A percentile compares a stretch with the other conserved stretches of the same genome.
Evolutionary conservation across 352 stramenopile genomes (phyloP).

Genomic region (Phytopythium oedochilum): DNA sequence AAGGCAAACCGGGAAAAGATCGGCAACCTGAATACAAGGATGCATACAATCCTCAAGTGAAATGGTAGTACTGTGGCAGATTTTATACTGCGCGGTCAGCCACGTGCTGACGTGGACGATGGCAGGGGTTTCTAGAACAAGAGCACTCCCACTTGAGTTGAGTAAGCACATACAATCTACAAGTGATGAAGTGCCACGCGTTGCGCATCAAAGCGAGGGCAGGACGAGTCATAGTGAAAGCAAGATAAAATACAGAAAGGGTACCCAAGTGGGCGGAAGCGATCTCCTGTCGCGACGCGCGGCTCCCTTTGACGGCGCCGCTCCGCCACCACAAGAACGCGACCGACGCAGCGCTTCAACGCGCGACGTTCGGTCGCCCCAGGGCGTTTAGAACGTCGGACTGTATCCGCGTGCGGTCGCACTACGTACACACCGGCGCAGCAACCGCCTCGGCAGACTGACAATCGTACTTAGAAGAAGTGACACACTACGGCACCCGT

Average conservation of each 20-base stretch:
- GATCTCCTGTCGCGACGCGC: not conserved
- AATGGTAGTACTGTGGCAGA: not conserved
- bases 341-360: not conserved
- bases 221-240: not conserved
- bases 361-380: too few relatives aligned
- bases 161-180: constrained; percentile 12
- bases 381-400: too few relatives aligned
- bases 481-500: not conserved
- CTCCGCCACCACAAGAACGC: not conserved
- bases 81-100: not conserved
- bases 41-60: constrained; percentile 16
- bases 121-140: constrained; percentile 12
- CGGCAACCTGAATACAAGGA: constrained; percentile 17
- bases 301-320: not conserved
- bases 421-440: too few relatives aligned
- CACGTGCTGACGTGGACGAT: constrained; percentile 24
- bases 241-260: not conserved
- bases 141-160: constrained; percentile 5
- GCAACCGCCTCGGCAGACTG: not conserved
- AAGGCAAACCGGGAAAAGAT: constrained; percentile 11
- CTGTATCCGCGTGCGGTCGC: too few relatives aligned
- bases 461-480: not conserved
- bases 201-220: not conserved
- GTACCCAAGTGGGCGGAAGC: not conserved
- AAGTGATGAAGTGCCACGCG: constrained; percentile 30